These are phyloP conservation scores for Pseudofabraea citricarpa DNA, from an alignment of 2,329 filamentous ascomycete genomes.

Conservation along the genomic window DNA sequence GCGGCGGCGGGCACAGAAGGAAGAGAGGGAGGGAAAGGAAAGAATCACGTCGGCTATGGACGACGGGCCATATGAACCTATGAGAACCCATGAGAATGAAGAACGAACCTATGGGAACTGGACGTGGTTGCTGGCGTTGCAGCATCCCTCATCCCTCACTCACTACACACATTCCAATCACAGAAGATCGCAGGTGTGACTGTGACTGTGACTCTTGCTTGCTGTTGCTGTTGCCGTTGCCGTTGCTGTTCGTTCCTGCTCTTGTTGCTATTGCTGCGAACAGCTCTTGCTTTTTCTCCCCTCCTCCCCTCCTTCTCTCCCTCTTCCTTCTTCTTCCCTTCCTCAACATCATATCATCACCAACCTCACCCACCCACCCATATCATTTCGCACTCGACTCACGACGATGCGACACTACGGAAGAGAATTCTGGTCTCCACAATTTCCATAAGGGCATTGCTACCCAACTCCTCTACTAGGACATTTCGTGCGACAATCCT, in stretches of 20 bases:
- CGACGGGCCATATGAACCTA: background rate
- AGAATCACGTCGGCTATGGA: background rate
- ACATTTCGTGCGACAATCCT: constrained; percentile 1
- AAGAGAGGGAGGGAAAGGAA: background rate
- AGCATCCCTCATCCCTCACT: too few relatives aligned
- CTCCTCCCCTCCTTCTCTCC: background rate
- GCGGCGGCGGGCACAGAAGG: background rate
- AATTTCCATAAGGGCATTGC: background rate
- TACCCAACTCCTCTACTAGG: background rate
- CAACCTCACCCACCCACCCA: background rate
- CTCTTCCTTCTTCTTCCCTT: background rate
- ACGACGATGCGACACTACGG: background rate
- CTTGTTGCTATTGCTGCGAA: background rate
- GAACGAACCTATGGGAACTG: too few relatives aligned
- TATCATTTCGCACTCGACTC: background rate
- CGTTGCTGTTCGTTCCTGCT: background rate
- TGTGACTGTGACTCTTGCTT: background rate
- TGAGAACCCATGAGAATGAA: background rate
- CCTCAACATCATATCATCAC: background rate
- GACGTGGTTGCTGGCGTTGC: too few relatives aligned
- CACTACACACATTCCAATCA: background rate
- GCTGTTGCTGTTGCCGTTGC: background rate
- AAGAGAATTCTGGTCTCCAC: constrained; percentile 1
- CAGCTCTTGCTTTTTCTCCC: background rate
- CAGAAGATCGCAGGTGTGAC: background rate